These are phyloP conservation scores for Rhizopogon sp. DNA, from an alignment of 768 basidiomycete species.

Conservation along the genomic window DNA sequence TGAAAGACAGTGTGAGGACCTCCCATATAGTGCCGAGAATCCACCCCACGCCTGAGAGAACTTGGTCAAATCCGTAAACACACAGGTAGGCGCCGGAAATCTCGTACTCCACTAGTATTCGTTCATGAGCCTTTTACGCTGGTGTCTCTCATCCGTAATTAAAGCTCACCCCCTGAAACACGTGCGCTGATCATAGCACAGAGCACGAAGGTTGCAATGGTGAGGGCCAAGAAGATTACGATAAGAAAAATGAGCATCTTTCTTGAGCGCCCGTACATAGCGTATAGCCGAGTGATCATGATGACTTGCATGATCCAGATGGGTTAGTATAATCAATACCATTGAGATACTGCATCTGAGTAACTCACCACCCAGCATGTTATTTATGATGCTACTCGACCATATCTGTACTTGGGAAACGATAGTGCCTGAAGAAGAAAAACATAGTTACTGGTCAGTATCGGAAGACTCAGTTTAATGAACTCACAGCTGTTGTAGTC, in stretches of 20 bases:
- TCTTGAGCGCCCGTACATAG: not conserved
- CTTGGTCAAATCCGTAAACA: not conserved
- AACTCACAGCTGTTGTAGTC: not conserved
- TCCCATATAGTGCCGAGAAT: not conserved
- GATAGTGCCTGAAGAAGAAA: not conserved
- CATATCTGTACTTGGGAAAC: not conserved
- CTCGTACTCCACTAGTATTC: not conserved
- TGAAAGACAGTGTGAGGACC: not conserved
- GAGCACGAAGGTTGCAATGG: not conserved
- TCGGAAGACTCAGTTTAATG: not conserved
- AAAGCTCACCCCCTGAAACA: not conserved
- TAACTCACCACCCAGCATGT: not conserved
- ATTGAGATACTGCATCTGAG: not conserved
- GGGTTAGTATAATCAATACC: not conserved
- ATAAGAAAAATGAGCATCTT: not conserved
- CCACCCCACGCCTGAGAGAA: not conserved
- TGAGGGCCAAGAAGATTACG: not conserved
- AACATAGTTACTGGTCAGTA: not conserved
- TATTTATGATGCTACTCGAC: not conserved
- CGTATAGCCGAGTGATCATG: not conserved
- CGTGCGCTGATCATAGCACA: not conserved
- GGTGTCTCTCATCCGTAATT: not conserved
- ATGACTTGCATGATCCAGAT: not conserved
- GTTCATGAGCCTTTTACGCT: not conserved
- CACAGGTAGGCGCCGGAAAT: not conserved